These are phyloP conservation scores for Beauveria sp. DNA, from an alignment of 2,329 filamentous ascomycete genomes.

Conservation along the genomic window DNA sequence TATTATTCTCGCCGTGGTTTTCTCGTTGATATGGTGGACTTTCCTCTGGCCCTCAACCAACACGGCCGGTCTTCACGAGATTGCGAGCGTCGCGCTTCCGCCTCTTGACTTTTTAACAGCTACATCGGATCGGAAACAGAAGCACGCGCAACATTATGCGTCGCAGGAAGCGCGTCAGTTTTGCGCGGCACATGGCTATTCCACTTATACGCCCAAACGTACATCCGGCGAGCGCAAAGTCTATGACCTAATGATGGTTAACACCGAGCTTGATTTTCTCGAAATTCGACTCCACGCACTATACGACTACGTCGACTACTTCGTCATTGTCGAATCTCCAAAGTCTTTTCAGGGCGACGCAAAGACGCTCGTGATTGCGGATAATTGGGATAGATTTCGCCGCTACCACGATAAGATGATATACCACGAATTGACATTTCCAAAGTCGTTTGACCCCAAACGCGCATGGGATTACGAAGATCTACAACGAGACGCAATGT, in stretches of 20 bases:
- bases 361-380: conserved; percentile 46
- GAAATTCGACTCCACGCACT: conserved; percentile 55
- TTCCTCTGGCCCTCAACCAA: not conserved
- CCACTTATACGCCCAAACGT: conserved; percentile 20
- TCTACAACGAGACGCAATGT: conserved; percentile 48
- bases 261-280: conserved; percentile 57
- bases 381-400: conserved; percentile 44
- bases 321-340: conserved; percentile 52
- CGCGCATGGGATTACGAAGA: conserved; percentile 44
- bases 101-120: conserved; percentile 8
- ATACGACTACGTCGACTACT: conserved; percentile 54
- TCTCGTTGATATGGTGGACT: not conserved
- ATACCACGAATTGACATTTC: conserved; percentile 45
- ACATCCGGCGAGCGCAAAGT: conserved; percentile 23
- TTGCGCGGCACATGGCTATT: conserved; percentile 27
- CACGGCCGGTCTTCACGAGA: not conserved
- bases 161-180: conserved; percentile 22
- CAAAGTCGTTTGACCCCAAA: conserved; percentile 29
- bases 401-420: conserved; percentile 54
- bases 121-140: conserved; percentile 3
- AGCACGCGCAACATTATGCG: conserved; percentile 20
- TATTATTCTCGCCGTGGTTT: not conserved
- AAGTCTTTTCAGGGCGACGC: conserved; percentile 49
- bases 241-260: conserved; percentile 53
- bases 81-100: not conserved